Base-by-base conservation (phyloP, 345 rosid genomes). In the Ceriops decandra region DNA sequence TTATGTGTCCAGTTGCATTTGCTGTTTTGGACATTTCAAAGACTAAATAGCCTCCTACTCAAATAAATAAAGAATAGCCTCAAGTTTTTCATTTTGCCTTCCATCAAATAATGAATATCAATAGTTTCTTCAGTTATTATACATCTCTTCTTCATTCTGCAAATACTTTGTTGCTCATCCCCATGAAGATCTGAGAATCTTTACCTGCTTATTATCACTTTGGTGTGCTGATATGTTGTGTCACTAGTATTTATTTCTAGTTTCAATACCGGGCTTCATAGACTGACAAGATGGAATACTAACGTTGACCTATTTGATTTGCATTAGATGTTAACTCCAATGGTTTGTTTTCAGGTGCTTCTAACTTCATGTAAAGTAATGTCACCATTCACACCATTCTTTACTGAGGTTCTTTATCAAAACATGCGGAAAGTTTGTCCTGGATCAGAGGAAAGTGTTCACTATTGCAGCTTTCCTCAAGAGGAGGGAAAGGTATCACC, bases 351-450 rank as follows among this genome's bases (percentile, higher is more conserved):
- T 78, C 82, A 95, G 99, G 98, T 95, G 75, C 96, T 95, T 80
- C 77, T 90, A 35, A 92, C 96, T 64, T 84, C 98, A 42, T 92
- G 99, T 76, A 90, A 90, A 82, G 99, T 90, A 76, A 95, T 95
- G 99, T 84, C 97, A 54, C 90, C 98, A 59, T 90, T 95, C 76
- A 95, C 99, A n/a, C 99, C 99, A 6, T 95, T 95, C 85, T 95
- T 95, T 72, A 88, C 98, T 7, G 99, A 95, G 77, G 85, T 83
- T 60, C 86, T 95, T 47, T 95, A 92, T 77, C 99, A 95, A 76
- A 95, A 95, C 81, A 72, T 95, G 90, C 80, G 97, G 58, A 95
- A 89, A 86, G 98, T 78, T 52, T 71, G 78, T 67, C 51, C 78
- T 64, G 88, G 85, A 59, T 82, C 90, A 8, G 97, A 90, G 79